A percentile compares a stretch with the other conserved stretches of the same genome.
phyloP scores from a whole-genome alignment of 768 basidiomycete genomes.

The Hygrophorus russula region DNA sequence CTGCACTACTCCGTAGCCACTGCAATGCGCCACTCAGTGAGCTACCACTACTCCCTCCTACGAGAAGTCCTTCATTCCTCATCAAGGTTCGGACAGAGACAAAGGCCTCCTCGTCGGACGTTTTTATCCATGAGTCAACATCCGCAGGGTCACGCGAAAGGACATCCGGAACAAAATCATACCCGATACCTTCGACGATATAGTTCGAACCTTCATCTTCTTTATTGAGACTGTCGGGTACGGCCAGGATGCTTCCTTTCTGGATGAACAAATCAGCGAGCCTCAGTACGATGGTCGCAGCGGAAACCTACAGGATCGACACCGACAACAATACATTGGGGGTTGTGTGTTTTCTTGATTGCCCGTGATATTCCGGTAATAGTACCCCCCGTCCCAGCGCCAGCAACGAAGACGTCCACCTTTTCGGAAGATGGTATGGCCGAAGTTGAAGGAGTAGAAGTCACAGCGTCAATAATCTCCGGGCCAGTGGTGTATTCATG shows the following conservation, averaged over 20 bases:
- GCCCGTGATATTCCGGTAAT: slow-evolving; percentile 79
- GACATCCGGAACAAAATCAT: slow-evolving; percentile 86
- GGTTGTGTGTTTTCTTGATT: slow-evolving; percentile 70
- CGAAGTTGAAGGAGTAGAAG: slow-evolving; percentile 49
- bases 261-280: slow-evolving; percentile 17
- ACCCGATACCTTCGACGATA: slow-evolving; percentile 92
- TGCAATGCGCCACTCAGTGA: slow-evolving; percentile 65
- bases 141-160: slow-evolving; percentile 49
- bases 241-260: slow-evolving; percentile 83
- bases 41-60: slow-evolving; percentile 91
- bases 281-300: background rate
- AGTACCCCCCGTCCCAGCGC: slow-evolving; percentile 94
- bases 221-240: slow-evolving; percentile 53
- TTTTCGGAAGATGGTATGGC: slow-evolving; percentile 53
- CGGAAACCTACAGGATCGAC: slow-evolving; percentile 68
- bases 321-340: slow-evolving; percentile 65
- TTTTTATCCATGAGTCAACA: slow-evolving; percentile 82
- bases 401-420: slow-evolving; percentile 73
- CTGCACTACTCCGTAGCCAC: slow-evolving; percentile 68
- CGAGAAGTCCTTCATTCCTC: slow-evolving; percentile 76
- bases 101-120: slow-evolving; percentile 72
- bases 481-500: slow-evolving; percentile 87
- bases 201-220: slow-evolving; percentile 44
- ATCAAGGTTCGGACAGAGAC: slow-evolving; percentile 65
- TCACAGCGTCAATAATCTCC: slow-evolving; percentile 79